A percentile compares a stretch with the other conserved stretches of the same genome.
Evolutionary conservation across 192 early-diverging fungal genomes (phyloP).

Genomic region (Linnemannia exigua): DNA sequence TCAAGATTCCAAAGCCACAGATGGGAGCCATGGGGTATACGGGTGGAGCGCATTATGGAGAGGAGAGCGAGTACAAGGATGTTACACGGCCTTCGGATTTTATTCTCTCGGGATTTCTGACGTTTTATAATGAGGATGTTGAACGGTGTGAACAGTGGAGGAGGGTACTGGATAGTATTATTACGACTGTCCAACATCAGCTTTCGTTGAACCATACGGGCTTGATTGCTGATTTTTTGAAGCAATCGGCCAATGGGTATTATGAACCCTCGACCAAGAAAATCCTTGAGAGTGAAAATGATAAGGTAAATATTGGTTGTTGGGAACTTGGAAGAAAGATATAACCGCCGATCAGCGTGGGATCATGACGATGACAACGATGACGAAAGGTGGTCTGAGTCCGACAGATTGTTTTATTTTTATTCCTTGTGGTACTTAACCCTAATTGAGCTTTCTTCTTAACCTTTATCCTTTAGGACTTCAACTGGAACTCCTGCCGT

Average conservation of each 20-base stretch:
- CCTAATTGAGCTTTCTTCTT: neutral
- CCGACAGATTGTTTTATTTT: neutral
- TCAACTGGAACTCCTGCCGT: slow-evolving; percentile 71
- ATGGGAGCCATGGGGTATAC: slow-evolving; percentile 20
- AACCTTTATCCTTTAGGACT: slow-evolving; percentile 25
- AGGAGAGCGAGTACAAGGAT: slow-evolving; percentile 55
- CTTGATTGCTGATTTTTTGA: slow-evolving; percentile 68
- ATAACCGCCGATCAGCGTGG: neutral
- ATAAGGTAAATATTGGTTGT: slow-evolving; percentile 49
- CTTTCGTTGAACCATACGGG: slow-evolving; percentile 61
- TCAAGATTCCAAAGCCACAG: slow-evolving; percentile 36
- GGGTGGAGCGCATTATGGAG: slow-evolving; percentile 50
- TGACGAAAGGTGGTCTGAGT: neutral
- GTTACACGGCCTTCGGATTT: slow-evolving; percentile 69
- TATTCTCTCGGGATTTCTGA: slow-evolving; percentile 64
- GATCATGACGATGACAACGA: neutral
- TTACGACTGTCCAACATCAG: slow-evolving; percentile 56
- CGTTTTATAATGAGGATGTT: slow-evolving; percentile 66
- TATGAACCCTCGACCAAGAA: slow-evolving; percentile 58
- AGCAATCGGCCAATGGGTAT: slow-evolving; percentile 45
- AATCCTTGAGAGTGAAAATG: slow-evolving; percentile 61
- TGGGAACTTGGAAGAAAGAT: neutral
- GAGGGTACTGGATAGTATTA: slow-evolving; percentile 61
- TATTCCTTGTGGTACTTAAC: neutral
- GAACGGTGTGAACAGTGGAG: slow-evolving; percentile 59